Evolutionary conservation across 192 early-diverging fungal genomes (phyloP).

Genomic region (Rhizophagus sp.): DNA sequence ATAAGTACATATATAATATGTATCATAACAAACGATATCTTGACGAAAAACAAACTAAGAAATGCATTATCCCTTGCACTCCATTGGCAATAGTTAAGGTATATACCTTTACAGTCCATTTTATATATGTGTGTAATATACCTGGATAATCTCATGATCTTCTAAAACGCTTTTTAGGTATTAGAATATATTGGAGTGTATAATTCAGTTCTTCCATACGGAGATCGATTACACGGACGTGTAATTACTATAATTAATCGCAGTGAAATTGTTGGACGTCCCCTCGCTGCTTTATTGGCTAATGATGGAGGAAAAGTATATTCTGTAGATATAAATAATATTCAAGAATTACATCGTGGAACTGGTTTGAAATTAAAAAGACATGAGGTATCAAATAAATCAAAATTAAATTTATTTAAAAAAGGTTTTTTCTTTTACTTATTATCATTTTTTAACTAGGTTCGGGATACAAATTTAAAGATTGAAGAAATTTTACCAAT

Average conservation of each 20-base stretch:
- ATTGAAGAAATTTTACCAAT: constrained; percentile 77
- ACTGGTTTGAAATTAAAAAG: constrained; percentile 63
- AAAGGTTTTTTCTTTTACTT: not conserved
- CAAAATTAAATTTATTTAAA: not conserved
- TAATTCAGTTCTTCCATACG: constrained; percentile 83
- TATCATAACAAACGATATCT: constrained; percentile 95
- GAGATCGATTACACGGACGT: constrained; percentile 92
- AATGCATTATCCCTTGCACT: constrained; percentile 98
- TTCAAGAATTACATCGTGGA: constrained; percentile 78
- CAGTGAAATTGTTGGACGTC: constrained; percentile 96
- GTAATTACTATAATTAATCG: constrained; percentile 94
- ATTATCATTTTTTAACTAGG: constrained; percentile 41
- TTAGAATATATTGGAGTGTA: constrained; percentile 96
- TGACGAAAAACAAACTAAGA: constrained; percentile 77
- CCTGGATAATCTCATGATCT: too few relatives aligned
- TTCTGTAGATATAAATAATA: constrained; percentile 90
- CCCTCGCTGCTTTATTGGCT: constrained; percentile 93
- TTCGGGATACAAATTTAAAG: constrained; percentile 70
- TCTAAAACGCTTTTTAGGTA: constrained; percentile 45
- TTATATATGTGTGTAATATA: too few relatives aligned
- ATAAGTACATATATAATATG: constrained; percentile 94
- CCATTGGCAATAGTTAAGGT: constrained; percentile 97
- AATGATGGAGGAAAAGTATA: constrained; percentile 98
- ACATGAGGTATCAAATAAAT: constrained; percentile 50
- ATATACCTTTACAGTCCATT: not conserved